phyloP scores from a whole-genome alignment of 148 eudicot species.

The Chenopodium berlandieri region DNA sequence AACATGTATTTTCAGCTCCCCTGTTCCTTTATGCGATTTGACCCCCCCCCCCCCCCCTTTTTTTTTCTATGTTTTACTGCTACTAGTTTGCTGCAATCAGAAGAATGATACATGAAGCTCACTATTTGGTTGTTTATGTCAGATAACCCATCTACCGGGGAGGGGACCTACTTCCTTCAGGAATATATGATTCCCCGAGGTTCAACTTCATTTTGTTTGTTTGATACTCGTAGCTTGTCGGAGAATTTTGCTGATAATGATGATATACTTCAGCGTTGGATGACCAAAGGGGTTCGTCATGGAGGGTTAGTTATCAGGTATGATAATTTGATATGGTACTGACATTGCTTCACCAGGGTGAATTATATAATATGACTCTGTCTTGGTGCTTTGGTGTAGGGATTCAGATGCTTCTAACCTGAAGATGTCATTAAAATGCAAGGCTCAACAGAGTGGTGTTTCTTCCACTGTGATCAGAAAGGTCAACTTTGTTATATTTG shows the following conservation, averaged over 20 bases:
- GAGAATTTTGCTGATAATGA: constrained; percentile 43
- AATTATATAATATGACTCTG: not conserved
- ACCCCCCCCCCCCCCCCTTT: not conserved
- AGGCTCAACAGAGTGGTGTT: constrained; percentile 38
- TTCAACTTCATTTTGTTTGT: constrained; percentile 62
- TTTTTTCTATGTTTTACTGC: not conserved
- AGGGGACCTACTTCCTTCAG: constrained; percentile 71
- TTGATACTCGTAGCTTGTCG: constrained; percentile 82
- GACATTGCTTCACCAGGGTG: constrained; percentile 1
- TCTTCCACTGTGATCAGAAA: constrained; percentile 36
- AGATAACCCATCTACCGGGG: constrained; percentile 48
- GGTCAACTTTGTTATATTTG: constrained; percentile 80
- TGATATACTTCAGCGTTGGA: constrained; percentile 56
- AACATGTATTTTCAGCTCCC: constrained; percentile 44
- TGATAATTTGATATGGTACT: not conserved
- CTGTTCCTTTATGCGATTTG: constrained; percentile 5
- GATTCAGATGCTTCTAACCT: constrained; percentile 46
- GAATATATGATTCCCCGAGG: constrained; percentile 69
- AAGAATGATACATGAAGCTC: not conserved
- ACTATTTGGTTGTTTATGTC: not conserved
- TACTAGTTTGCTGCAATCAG: not conserved
- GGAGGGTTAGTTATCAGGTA: constrained; percentile 72
- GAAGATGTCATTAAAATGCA: constrained; percentile 43
- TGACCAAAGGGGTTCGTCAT: constrained; percentile 73
- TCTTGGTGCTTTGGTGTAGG: constrained; percentile 33